phyloP scores from a whole-genome alignment of 345 rosid genomes.

The Gossypium ekmanianum region DNA sequence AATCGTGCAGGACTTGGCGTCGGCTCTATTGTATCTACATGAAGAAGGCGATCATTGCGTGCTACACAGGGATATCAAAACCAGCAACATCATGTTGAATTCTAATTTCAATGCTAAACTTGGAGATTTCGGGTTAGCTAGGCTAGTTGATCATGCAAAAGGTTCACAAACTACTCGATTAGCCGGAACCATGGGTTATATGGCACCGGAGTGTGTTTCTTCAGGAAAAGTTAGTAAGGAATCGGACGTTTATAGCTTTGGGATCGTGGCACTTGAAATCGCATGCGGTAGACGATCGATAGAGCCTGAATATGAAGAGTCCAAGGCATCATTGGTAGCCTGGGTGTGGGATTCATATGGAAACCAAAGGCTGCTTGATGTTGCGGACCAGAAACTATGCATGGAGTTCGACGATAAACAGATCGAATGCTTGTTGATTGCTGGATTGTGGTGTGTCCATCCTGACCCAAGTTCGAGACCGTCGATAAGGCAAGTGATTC shows the following conservation, averaged over 20 bases:
- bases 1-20: slow-evolving; percentile 25
- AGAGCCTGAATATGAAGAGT: neutral
- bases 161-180: slow-evolving; percentile 10
- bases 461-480: slow-evolving; percentile 19
- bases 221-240: slow-evolving; percentile 22
- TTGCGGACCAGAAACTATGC: neutral
- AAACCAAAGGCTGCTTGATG: neutral
- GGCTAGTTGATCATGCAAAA: slow-evolving; percentile 25
- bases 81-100: slow-evolving; percentile 30
- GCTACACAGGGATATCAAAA: slow-evolving; percentile 29
- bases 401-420: slow-evolving; percentile 15
- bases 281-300: slow-evolving; percentile 26
- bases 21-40: slow-evolving; percentile 22
- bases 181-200: neutral
- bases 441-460: slow-evolving; percentile 26
- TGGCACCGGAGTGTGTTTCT: slow-evolving; percentile 21
- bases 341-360: slow-evolving; percentile 28
- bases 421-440: slow-evolving; percentile 17
- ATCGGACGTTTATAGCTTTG: slow-evolving; percentile 23
- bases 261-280: slow-evolving; percentile 23
- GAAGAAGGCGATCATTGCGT: neutral
- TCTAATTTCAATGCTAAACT: neutral
- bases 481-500: slow-evolving; percentile 8
- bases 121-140: slow-evolving; percentile 39
- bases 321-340: neutral